Percentiles rank a stretch among this genome's conserved stretches.
These are phyloP conservation scores for Herpotrichia juniperi DNA, from an alignment of 2,329 filamentous ascomycete species.

Conservation along the genomic window DNA sequence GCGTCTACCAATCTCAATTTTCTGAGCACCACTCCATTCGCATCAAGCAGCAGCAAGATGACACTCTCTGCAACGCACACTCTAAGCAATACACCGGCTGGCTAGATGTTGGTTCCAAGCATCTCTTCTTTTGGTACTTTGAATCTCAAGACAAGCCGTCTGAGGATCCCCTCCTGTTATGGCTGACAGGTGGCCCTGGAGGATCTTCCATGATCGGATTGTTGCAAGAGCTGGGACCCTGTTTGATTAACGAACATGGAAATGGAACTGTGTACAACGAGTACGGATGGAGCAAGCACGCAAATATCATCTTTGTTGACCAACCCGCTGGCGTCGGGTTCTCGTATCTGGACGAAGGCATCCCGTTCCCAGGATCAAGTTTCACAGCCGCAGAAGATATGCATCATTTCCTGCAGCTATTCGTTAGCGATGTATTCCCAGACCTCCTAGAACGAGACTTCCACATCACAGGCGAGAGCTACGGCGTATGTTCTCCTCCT, in stretches of 20 bases:
- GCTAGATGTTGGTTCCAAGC: conserved; percentile 47
- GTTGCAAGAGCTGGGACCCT: conserved; percentile 46
- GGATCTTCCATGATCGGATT: conserved; percentile 45
- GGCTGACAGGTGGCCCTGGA: conserved; percentile 51
- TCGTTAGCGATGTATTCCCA: conserved; percentile 55
- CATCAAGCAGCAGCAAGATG: conserved; percentile 41
- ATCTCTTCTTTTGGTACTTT: conserved; percentile 56
- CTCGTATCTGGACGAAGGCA: conserved; percentile 45
- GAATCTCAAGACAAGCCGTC: conserved; percentile 46
- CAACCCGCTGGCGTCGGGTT: conserved; percentile 48
- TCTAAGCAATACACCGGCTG: conserved; percentile 45
- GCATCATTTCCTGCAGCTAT: conserved; percentile 57
- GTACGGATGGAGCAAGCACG: conserved; percentile 46
- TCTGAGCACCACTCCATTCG: conserved; percentile 41
- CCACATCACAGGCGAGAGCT: conserved; percentile 58
- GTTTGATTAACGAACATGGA: conserved; percentile 45
- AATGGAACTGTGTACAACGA: conserved; percentile 47
- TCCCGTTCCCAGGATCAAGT: conserved; percentile 45
- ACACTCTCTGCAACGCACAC: conserved; percentile 39
- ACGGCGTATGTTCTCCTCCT: conserved; percentile 44
- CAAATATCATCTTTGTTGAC: conserved; percentile 47
- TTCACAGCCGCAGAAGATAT: conserved; percentile 55
- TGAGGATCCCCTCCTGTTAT: conserved; percentile 46
- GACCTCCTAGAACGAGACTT: conserved; percentile 46
- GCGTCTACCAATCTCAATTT: conserved; percentile 37